Base-by-base conservation (phyloP, 208 protist genomes). In the Leishmania arabica region DNA sequence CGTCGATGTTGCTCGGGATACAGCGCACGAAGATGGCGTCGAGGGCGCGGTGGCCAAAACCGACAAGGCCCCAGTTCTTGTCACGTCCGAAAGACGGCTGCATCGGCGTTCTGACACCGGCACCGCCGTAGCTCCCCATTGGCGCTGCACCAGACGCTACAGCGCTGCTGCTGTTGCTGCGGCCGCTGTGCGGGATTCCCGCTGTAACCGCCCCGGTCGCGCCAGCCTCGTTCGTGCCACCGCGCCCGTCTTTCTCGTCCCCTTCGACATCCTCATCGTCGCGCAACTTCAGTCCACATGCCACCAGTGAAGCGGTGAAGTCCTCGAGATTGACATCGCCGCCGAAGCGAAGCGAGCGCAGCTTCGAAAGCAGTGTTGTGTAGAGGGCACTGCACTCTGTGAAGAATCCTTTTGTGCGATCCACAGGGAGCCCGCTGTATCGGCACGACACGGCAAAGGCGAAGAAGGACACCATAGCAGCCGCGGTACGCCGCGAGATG, bases 251-350 rank as follows among this genome's bases (percentile, higher is more conserved):
- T n/a, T 58, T 42, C 1, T 88, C 80, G n/a, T 84, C 79, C 53
- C 51, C 11, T 53, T 85, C 82, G 2, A 21, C 64, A 19, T 82
- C 88, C 2, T 85, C 85, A 49, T 84, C 75, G 11, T 72, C 68
- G n/a, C 89, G 86, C 71, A 97, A 84, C 79, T 93, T 88, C 68
- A 97, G 78, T 56, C 91, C 91, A 73, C 94, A 97, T 62, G 89
- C 91, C 49, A 95, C 89, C 11, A 97, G 86, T 3, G 92, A 85
- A 19, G 94, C 90, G 17, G 92, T 87, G 78, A 97, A 93, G 64
- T 89, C 91, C 75, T 93, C 86, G 68, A 93, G 83, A 73, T 89
- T 91, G 64, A 97, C 84, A 21, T 86, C 88, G 31, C 78, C 66
- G 37, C 80, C 62, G 74, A 95, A 93, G 64, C 58, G 77, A 34